These are phyloP conservation scores for Aspergillus ochraceoroseus DNA, from an alignment of 2,329 filamentous ascomycete genomes.

Conservation along the genomic window DNA sequence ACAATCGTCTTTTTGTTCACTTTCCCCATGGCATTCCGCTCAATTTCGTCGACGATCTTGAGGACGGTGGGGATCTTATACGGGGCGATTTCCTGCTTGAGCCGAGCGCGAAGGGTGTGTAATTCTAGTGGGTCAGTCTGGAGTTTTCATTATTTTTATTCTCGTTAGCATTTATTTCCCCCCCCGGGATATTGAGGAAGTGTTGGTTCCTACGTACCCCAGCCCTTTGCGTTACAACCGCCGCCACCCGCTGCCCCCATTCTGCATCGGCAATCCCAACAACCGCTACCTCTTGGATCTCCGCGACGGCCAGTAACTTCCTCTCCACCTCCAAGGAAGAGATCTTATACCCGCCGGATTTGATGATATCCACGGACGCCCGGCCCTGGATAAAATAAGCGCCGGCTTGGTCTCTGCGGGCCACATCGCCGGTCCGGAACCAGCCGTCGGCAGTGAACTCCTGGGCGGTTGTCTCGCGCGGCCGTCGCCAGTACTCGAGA, in stretches of 20 bases:
- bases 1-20: slow-evolving; percentile 42
- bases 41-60: slow-evolving; percentile 63
- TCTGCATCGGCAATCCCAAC: slow-evolving; percentile 53
- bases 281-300: slow-evolving; percentile 51
- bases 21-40: slow-evolving; percentile 78
- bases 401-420: slow-evolving; percentile 32
- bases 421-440: slow-evolving; percentile 49
- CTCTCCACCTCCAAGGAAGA: slow-evolving; percentile 54
- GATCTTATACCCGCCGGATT: slow-evolving; percentile 54
- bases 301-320: slow-evolving; percentile 48
- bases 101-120: slow-evolving; percentile 31
- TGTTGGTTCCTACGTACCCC: too few relatives aligned
- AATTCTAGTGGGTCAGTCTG: slow-evolving; percentile 31
- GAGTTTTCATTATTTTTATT: too few relatives aligned
- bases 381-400: slow-evolving; percentile 53
- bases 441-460: slow-evolving; percentile 48
- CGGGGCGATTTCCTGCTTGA: slow-evolving; percentile 56
- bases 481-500: slow-evolving; percentile 42
- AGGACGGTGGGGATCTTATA: slow-evolving; percentile 95
- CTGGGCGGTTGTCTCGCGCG: slow-evolving; percentile 44
- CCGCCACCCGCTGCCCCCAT: slow-evolving; percentile 53
- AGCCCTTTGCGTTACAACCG: slow-evolving; percentile 44
- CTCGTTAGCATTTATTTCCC: too few relatives aligned
- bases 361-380: slow-evolving; percentile 53
- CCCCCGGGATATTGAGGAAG: too few relatives aligned